phyloP scores from a whole-genome alignment of 2,329 filamentous ascomycete genomes.

The Aureobasidium sp. region DNA sequence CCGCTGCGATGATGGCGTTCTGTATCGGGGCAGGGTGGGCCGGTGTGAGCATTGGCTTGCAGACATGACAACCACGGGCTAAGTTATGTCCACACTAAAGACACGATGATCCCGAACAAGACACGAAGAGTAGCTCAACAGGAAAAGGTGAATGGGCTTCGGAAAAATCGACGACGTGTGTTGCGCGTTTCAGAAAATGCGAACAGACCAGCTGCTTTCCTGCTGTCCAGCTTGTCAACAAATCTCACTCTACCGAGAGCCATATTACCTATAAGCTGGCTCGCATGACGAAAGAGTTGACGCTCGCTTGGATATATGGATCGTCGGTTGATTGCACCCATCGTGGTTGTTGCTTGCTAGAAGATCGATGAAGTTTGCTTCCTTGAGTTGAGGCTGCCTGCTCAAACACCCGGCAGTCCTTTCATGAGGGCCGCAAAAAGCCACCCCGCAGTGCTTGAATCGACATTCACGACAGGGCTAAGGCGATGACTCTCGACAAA shows the following conservation, averaged over 20 bases:
- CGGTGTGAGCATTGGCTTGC: background rate
- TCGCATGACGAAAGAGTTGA: background rate
- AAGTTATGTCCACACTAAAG: background rate
- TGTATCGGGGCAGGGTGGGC: background rate
- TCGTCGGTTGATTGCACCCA: background rate
- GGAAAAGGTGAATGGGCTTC: background rate
- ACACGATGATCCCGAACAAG: background rate
- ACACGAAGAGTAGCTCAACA: background rate
- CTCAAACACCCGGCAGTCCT: background rate
- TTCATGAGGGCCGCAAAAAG: background rate
- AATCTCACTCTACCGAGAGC: background rate
- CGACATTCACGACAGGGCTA: background rate
- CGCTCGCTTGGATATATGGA: background rate
- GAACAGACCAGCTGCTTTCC: constrained; percentile 3
- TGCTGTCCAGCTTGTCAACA: background rate
- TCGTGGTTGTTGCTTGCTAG: background rate
- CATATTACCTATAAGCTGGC: background rate
- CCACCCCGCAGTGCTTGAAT: background rate
- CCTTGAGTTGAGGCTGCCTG: background rate
- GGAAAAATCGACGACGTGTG: background rate
- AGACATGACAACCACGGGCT: background rate
- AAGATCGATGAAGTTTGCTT: background rate
- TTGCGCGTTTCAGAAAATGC: constrained; percentile 5
- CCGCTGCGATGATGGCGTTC: background rate
- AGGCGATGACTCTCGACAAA: background rate